Evolutionary conservation across 805 yeast species (phyloP).

Genomic region (Ogataea corticis): DNA sequence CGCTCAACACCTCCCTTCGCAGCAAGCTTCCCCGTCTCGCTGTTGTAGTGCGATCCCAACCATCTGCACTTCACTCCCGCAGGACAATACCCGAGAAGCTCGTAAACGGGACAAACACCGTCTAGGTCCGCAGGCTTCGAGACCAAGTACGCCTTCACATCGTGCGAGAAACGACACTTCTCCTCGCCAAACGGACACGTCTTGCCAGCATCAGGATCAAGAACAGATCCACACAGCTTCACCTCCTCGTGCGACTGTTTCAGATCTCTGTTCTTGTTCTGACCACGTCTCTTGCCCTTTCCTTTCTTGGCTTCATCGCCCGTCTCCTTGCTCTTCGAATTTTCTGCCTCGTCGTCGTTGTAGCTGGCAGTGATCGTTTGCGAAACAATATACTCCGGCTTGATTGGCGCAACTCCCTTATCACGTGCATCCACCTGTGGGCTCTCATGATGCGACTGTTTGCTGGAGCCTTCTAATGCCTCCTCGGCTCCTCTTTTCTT

Average conservation of each 20-base stretch:
- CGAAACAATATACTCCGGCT: conserved; percentile 61
- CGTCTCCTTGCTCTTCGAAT: conserved; percentile 42
- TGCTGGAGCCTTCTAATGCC: conserved; percentile 8
- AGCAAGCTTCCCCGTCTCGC: conserved; percentile 44
- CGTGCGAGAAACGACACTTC: conserved; percentile 76
- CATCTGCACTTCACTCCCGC: conserved; percentile 92
- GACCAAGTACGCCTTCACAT: conserved; percentile 60
- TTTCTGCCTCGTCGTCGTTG: conserved; percentile 51
- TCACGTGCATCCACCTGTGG: conserved; percentile 17
- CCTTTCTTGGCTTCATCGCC: conserved; percentile 24
- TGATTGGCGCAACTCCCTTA: conserved; percentile 76
- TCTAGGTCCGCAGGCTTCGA: conserved; percentile 70
- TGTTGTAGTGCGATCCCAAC: conserved; percentile 67
- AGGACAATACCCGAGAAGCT: conserved; percentile 85
- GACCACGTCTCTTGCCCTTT: conserved; percentile 45
- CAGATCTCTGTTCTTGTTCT: conserved; percentile 55
- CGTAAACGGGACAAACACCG: conserved; percentile 83
- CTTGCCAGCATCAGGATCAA: conserved; percentile 50
- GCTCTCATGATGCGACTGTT: conserved; percentile 3
- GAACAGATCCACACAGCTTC: conserved; percentile 62
- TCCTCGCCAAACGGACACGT: conserved; percentile 67
- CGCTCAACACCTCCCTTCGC: conserved; percentile 42
- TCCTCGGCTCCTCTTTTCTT: conserved; percentile 3
- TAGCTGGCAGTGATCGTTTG: conserved; percentile 19
- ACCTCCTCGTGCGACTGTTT: conserved; percentile 64